Conservation (phyloP, 805 yeast genomes). For the Wilhelminamyces savonicus region DNA sequence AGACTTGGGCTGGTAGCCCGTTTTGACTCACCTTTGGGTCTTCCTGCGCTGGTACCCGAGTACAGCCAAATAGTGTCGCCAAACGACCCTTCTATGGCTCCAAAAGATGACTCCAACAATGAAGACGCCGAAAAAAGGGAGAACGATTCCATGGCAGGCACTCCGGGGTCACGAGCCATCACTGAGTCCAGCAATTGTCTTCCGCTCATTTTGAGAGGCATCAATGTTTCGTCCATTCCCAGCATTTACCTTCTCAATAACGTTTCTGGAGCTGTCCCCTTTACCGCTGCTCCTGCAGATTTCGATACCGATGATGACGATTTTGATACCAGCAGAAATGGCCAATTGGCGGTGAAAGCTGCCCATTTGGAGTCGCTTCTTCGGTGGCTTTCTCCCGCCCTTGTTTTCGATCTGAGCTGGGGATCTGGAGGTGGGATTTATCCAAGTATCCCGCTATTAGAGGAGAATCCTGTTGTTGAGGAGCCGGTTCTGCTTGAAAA, state of each 20-base stretch:
- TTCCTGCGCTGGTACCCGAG: too few relatives aligned
- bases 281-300: slow-evolving; percentile 12
- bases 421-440: slow-evolving; percentile 18
- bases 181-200: too few relatives aligned
- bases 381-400: slow-evolving; percentile 35
- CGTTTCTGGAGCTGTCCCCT: slow-evolving; percentile 7
- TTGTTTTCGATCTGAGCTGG: slow-evolving; percentile 31
- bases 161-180: too few relatives aligned
- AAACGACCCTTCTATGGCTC: too few relatives aligned
- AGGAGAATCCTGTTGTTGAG: too few relatives aligned
- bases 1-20: too few relatives aligned
- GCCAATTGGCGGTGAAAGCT: slow-evolving; percentile 23
- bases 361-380: slow-evolving; percentile 27
- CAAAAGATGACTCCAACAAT: too few relatives aligned
- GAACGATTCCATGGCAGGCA: too few relatives aligned
- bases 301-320: slow-evolving; percentile 31
- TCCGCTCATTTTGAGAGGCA: slow-evolving; percentile 61
- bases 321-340: slow-evolving; percentile 19
- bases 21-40: too few relatives aligned
- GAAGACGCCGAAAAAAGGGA: background rate
- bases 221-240: slow-evolving; percentile 61
- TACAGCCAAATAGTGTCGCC: too few relatives aligned
- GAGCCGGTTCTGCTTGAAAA: background rate
- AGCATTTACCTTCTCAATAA: slow-evolving; percentile 36
- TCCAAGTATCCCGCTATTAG: too few relatives aligned